phyloP scores from a whole-genome alignment of 2,329 filamentous ascomycete species.

The Colletotrichum sp. region DNA sequence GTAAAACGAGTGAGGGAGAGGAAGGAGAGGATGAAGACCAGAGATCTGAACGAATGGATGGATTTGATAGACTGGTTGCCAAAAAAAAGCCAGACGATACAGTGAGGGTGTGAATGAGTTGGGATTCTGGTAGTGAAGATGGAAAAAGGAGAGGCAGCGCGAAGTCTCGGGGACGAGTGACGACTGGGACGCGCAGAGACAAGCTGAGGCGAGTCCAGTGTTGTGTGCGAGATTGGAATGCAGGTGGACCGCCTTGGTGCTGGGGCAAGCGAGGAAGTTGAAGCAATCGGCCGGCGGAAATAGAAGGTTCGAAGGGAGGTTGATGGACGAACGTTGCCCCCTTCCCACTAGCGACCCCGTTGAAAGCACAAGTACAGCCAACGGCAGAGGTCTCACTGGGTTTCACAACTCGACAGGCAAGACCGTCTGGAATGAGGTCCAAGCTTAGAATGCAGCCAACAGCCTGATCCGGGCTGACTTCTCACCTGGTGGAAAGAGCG shows the following conservation, averaged over 20 bases:
- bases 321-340: slow-evolving; percentile 1
- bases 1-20: slow-evolving; percentile 10
- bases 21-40: neutral
- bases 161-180: neutral
- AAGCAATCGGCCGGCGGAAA: neutral
- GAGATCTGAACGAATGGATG: slow-evolving; percentile 18
- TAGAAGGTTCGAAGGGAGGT: slow-evolving; percentile 16
- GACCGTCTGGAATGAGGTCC: neutral
- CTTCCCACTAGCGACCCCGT: slow-evolving; percentile 4
- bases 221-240: slow-evolving; percentile 17
- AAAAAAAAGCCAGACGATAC: slow-evolving; percentile 21
- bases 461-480: neutral
- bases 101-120: neutral
- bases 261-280: neutral
- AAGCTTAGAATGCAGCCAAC: neutral
- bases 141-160: slow-evolving; percentile 17
- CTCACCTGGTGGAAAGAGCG: neutral
- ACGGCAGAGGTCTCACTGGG: slow-evolving; percentile 1
- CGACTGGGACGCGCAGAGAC: slow-evolving; percentile 10
- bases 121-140: neutral
- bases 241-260: neutral
- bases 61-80: slow-evolving; percentile 16
- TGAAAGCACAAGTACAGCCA: slow-evolving; percentile 3
- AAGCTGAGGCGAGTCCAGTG: neutral
- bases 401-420: neutral